Evolutionary conservation across 1,284 basidiomycete species (phyloP), one percentile per base, ranked within the genome.

Genomic region (Rhodotorula sp.): DNA sequence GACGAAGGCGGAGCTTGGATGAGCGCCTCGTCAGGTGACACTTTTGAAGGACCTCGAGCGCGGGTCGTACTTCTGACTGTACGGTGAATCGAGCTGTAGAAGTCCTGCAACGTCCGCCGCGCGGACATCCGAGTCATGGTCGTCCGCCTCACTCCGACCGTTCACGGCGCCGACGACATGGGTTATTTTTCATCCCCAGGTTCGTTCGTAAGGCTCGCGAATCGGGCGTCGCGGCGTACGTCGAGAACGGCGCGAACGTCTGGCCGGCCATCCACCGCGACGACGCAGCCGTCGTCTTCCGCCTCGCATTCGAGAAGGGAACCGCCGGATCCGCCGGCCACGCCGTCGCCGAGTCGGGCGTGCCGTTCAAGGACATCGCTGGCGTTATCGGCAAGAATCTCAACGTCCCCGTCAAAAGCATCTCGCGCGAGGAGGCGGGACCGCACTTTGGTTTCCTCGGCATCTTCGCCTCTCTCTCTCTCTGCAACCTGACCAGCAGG

Each of bases 281-380:
- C 16, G 79, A 79, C 64, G 72, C 69, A 3, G 78, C 76, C 0
- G 56, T 22, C 13, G 58, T 79, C 18, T 77, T 72, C 63, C 64
- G 68, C n/a, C 64, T 77, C 15, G 77, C 78, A 0, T 46, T 78
- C 31, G 69, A 67, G 57, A 65, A 67, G 28, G 59, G 66, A 4
- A 60, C 69, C 4, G 60, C 60, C 5, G 76, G 74, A 1, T 46
- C 59, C 22, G 53, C 60, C 22, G 59, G 74, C 10, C 78, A 80
- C 63, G 73, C 58, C 2, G 70, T 73, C 11, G 71, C 47, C 9
- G 73, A 75, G 11, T 22, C 68, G 8, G 59, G 58, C 4, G 46
- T 76, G n/a, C 56, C 69, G 0, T 57, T 70, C 58, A 72, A 60
- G 55, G 53, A 64, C 13, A 73, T 78, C 24, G 75, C 76, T 3